Evolutionary conservation across 768 basidiomycete species (phyloP), one percentile per base, ranked within the genome.

Genomic region (Leccinum broughii): DNA sequence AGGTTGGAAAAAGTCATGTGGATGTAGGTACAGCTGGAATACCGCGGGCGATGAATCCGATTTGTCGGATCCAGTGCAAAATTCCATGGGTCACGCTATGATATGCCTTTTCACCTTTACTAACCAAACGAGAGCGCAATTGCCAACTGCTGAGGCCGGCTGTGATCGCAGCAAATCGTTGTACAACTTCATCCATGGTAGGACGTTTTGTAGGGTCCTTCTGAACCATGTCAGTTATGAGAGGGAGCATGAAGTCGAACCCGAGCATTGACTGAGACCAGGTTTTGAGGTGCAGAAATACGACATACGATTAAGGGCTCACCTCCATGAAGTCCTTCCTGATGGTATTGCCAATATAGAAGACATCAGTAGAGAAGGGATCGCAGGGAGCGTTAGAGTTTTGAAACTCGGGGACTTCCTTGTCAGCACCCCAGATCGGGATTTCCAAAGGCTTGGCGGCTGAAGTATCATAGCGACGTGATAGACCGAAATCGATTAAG

Each of bases 141-240:
- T 68, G 70, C 63, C 63, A 63, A 4, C 4, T 49, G 24, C 63
- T 66, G 11, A 77, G 65, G 4, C 54, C 32, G 10, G 56, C 51
- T 5, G 2, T 6, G 51, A 54, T 2, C 13, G 44, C 30, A 52
- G 48, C 0, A n/a, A 51, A 51, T 30, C 50, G 8, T 26, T n/a
- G 17, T 2, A 52, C 70, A 14, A 77, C 77, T 48, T 75, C 50
- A 8, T 76, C 68, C 55, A 79, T 78, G 0, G 65, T 76, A 0
- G 78, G 77, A n/a, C 78, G 71, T 54, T 76, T 70, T 0, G 59
- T 24, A 0, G 78, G 78, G 34, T 79, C 75, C 3, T 66, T 60
- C 10, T 75, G 71, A 1, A 73, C 65, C 81, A 82, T 81, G 9
- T 75, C 77, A 0, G 62, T 51, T 11, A 79, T 60, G 3, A 80